phyloP scores from a whole-genome alignment of 208 protist genomes.

The Trypanosoma platydactyli region DNA sequence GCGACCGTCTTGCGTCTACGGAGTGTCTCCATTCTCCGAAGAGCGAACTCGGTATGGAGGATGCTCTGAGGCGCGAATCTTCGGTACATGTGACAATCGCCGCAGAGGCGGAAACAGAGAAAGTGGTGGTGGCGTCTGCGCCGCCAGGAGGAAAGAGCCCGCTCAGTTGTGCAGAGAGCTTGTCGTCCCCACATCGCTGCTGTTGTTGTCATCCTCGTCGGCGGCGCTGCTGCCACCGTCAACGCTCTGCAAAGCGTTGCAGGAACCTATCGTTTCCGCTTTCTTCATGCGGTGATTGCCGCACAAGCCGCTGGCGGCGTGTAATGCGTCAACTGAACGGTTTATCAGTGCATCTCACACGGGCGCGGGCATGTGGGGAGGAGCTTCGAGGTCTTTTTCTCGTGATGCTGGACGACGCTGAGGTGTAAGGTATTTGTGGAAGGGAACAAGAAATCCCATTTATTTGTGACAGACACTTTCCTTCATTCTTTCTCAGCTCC shows the following conservation, averaged over 20 bases:
- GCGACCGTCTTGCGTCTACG: background rate
- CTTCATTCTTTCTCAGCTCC: slow-evolving; percentile 9
- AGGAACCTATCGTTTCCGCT: background rate
- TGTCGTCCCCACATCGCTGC: too few species aligned
- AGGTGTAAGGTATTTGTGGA: slow-evolving; percentile 30
- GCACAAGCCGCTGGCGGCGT: slow-evolving; percentile 45
- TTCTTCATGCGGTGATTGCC: background rate
- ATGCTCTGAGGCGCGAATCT: background rate
- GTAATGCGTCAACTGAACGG: slow-evolving; percentile 53
- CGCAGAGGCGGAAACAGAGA: too few species aligned
- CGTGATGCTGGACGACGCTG: slow-evolving; percentile 48
- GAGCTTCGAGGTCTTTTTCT: slow-evolving; percentile 61
- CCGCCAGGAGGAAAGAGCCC: background rate
- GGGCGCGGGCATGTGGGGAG: slow-evolving; percentile 43
- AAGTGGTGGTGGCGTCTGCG: too few species aligned
- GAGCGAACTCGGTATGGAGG: background rate
- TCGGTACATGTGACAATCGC: background rate
- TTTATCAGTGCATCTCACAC: slow-evolving; percentile 42
- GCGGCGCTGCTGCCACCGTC: background rate
- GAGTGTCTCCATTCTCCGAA: background rate
- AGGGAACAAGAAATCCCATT: too few species aligned
- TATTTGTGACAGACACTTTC: background rate
- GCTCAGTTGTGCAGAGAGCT: background rate
- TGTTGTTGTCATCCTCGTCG: background rate
- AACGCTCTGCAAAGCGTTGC: background rate